Base-by-base conservation (phyloP, 2,329 filamentous ascomycete genomes). In the Grosmannia huntii region DNA sequence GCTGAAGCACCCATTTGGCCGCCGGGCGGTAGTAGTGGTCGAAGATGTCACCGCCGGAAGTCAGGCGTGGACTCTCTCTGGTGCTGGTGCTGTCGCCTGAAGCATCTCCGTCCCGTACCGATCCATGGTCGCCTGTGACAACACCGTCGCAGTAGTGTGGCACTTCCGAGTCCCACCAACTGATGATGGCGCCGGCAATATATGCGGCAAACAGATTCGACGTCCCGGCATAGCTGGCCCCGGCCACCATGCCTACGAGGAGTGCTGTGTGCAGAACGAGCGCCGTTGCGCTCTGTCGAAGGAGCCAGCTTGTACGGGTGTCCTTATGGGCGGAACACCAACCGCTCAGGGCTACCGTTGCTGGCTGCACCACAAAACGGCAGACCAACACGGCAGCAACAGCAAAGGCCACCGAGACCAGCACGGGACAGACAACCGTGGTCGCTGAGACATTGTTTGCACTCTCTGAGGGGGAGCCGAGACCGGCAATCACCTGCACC, bases 401-500 rank as follows among this genome's bases (percentile, higher is more conserved):
- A 0, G 76, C 78, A 63, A 85, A 82, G 0, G 70, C 81, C 16
- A 81, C 27, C 4, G 76, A 76, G 5, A 79, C 72, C 12, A 76
- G 59, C 11, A 81, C 57, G 3, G 75, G 74, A 21, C 78, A 67
- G 12, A 81, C 57, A 4, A 79, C 65, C 0, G 71, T 71, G 1
- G 67, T 57, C 0, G 73, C 70, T 6, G 67, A 59, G 36, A 67
- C 64, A 9, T 33, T 10, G 4, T 44, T 65, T 33, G 4, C 31
- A 7, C 10, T 61, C 63, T 52, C 11, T 27, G 48, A 25, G 4
- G 19, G 4, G 19, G 50, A 11, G 5, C 69, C 85, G 0, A 92
- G 72, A 53, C 83, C 84, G 0, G 85, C 80, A 25, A 94, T 85
- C 52, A 92, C 78, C 63, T 89, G 82, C 0, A 90, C 85, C 81